These are phyloP conservation scores for Fusarium drepaniforme DNA, from an alignment of 2,329 filamentous ascomycete species.

Conservation along the genomic window DNA sequence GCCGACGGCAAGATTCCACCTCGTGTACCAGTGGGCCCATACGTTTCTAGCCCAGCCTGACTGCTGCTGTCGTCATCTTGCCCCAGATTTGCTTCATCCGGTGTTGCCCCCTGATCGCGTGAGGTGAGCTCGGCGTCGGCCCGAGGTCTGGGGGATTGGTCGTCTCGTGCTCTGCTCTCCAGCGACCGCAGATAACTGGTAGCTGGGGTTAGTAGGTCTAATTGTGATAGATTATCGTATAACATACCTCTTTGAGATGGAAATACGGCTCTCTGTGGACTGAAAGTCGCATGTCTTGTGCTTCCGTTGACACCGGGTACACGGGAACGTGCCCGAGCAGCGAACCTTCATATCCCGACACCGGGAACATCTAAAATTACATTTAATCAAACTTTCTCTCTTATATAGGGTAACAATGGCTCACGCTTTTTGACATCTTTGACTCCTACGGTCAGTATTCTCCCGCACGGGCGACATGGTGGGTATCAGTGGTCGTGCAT, in stretches of 20 bases:
- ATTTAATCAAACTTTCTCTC: not conserved
- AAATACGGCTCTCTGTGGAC: not conserved
- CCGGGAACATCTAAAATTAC: not conserved
- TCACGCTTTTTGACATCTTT: not conserved
- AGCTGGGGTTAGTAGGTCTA: not conserved
- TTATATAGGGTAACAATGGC: accelerated
- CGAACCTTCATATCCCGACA: not conserved
- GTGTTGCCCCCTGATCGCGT: not conserved
- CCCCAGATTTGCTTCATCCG: not conserved
- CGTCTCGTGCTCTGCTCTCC: not conserved
- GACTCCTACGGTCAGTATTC: not conserved
- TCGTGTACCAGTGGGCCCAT: not conserved
- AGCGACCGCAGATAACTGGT: not conserved
- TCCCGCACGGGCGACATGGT: not conserved
- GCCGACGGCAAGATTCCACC: not conserved
- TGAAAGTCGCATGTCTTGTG: not conserved
- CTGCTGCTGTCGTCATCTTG: not conserved
- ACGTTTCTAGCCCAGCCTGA: not conserved
- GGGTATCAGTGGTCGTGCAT: not conserved
- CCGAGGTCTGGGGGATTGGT: not conserved
- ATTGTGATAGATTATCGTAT: accelerated
- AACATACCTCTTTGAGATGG: not conserved
- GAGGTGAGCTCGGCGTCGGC: not conserved
- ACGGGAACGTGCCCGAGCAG: not conserved
- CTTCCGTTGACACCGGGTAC: not conserved